These are phyloP conservation scores for Clonostachys rhizophaga DNA, from an alignment of 2,329 filamentous ascomycete genomes.

Conservation along the genomic window DNA sequence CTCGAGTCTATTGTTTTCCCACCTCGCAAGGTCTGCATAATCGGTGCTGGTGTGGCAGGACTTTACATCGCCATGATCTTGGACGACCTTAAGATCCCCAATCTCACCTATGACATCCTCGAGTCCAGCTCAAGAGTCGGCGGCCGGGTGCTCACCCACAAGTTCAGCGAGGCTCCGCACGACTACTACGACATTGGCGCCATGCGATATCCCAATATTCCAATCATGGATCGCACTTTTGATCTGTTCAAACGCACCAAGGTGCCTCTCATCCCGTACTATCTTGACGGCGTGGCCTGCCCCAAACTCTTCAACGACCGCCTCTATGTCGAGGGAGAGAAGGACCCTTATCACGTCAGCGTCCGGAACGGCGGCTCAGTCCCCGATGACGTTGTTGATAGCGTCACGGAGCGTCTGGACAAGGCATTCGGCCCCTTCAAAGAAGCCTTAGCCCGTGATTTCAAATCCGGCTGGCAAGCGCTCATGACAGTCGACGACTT, in stretches of 20 bases:
- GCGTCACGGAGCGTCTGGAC: slow-evolving; percentile 2
- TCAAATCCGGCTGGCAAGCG: slow-evolving; percentile 2
- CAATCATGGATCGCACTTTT: slow-evolving; percentile 14
- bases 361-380: slow-evolving; percentile 3
- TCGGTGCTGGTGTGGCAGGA: slow-evolving; percentile 27
- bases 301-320: slow-evolving; percentile 7
- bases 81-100: slow-evolving; percentile 14
- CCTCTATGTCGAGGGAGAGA: neutral
- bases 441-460: slow-evolving; percentile 1
- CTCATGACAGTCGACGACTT: slow-evolving; percentile 8
- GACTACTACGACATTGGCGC: slow-evolving; percentile 35
- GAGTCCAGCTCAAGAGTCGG: slow-evolving; percentile 23
- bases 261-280: slow-evolving; percentile 3
- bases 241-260: slow-evolving; percentile 3
- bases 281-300: slow-evolving; percentile 1
- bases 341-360: slow-evolving; percentile 5
- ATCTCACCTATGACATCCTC: slow-evolving; percentile 20
- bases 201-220: slow-evolving; percentile 28
- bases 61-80: slow-evolving; percentile 26
- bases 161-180: slow-evolving; percentile 18
- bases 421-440: slow-evolving; percentile 3
- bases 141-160: slow-evolving; percentile 24
- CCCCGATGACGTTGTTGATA: slow-evolving; percentile 5
- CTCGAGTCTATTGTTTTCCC: slow-evolving; percentile 1
- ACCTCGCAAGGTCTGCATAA: slow-evolving; percentile 17